These are phyloP conservation scores for Hypoxylon sp. DNA, from an alignment of 2,329 filamentous ascomycete species.

Conservation along the genomic window DNA sequence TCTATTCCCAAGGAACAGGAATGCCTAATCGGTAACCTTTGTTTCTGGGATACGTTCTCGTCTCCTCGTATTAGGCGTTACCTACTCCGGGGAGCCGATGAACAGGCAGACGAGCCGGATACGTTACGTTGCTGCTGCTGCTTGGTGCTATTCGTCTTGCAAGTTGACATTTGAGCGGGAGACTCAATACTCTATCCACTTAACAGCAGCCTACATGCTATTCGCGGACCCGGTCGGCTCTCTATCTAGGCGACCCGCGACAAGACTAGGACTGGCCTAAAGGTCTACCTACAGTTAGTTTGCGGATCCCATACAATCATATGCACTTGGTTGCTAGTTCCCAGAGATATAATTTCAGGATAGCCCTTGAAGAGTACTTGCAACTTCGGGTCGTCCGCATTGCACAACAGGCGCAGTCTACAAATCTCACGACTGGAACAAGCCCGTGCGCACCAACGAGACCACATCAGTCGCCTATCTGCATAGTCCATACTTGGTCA, in stretches of 20 bases:
- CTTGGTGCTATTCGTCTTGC: background rate
- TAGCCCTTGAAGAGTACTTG: background rate
- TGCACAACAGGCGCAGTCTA: background rate
- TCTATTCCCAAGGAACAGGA: slow-evolving; percentile 57
- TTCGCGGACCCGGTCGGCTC: background rate
- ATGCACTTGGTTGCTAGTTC: background rate
- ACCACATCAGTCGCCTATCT: background rate
- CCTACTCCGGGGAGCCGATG: background rate
- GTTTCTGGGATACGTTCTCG: background rate
- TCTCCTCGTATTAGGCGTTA: background rate
- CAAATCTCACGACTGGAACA: background rate
- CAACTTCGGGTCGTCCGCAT: background rate
- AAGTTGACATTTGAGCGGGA: background rate
- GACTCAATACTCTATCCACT: background rate
- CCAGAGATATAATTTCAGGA: background rate
- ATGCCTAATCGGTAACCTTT: slow-evolving; percentile 53
- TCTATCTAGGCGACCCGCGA: background rate
- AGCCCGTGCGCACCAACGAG: background rate
- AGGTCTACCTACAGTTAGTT: background rate
- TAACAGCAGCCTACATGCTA: background rate
- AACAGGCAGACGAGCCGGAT: background rate
- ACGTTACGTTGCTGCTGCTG: background rate
- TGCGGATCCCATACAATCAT: background rate
- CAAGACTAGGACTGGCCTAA: background rate
- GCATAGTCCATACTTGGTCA: background rate